Evolutionary conservation across 768 basidiomycete genomes (phyloP), one percentile per base, ranked within the genome.

Genomic region (Phylloporus rhodoxanthus): DNA sequence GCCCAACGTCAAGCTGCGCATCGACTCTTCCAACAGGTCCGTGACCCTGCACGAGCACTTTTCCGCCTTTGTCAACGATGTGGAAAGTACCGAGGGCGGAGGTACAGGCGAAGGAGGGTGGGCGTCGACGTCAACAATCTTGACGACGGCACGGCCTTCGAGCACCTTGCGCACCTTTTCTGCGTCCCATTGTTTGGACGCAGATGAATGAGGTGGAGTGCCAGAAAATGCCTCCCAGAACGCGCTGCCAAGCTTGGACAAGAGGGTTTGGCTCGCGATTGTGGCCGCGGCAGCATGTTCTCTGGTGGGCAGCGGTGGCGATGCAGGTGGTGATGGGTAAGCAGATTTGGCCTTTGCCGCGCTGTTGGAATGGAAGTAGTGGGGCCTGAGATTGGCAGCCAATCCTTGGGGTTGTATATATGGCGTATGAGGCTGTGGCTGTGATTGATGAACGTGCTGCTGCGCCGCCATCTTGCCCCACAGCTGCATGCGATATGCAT

Each of bases 201-300:
- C 48, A 40, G 59, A 56, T 11, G 45, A 48, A 59, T 50, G 57
- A 30, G 60, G 2, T 8, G 57, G 47, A 5, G 64, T 56, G 3
- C 82, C 84, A n/a, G 83, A 76, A 68, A 93, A 93, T 14, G 91
- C 91, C 54, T 91, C 89, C 86, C 90, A 88, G 70, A 93, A 92
- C 38, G 90, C 87, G 19, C 72, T 65, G 5, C 86, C 83, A 28
- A 93, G 74, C 60, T 82, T 83, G 60, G 72, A 70, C 45, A 87
- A 56, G 26, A 94, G 69, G 1, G 91, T 92, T 69, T 90, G 84
- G 40, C 80, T 80, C 8, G 88, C 90, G 54, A 90, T 72, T n/a
- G 80, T 77, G 10, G 89, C 90, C 15, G 64, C 59, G 42, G 62
- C 54, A 44, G 59, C 60, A 51, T 70, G 57, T 45, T 70, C 70